These are phyloP conservation scores for Colletotrichum cereale DNA, from an alignment of 2,329 filamentous ascomycete species.

Conservation along the genomic window DNA sequence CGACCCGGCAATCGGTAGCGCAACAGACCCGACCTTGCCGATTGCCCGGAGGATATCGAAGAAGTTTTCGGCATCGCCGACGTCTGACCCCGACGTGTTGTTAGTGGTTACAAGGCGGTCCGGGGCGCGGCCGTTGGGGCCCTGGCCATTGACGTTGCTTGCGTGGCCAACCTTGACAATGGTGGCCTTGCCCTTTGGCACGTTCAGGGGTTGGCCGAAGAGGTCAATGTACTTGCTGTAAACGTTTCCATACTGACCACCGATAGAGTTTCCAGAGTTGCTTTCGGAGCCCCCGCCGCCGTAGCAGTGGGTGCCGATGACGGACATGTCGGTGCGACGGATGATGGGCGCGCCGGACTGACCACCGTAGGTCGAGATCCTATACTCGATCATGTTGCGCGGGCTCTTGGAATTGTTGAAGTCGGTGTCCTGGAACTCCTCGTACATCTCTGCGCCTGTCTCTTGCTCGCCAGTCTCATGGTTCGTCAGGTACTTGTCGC, in stretches of 20 bases:
- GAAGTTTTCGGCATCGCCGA: constrained; percentile 4
- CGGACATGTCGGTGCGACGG: constrained; percentile 23
- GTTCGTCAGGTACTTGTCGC: constrained; percentile 43
- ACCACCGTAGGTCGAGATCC: constrained; percentile 47
- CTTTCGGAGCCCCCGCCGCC: constrained; percentile 41
- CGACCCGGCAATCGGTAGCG: background rate
- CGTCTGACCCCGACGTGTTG: background rate
- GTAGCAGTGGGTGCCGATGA: constrained; percentile 48
- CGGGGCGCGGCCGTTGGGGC: background rate
- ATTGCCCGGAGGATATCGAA: background rate
- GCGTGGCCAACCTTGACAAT: no score
- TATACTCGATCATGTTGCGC: constrained; percentile 48
- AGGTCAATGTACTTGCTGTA: no score
- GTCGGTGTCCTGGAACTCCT: constrained; percentile 43
- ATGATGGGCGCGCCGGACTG: constrained; percentile 48
- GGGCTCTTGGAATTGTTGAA: constrained; percentile 43
- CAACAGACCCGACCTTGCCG: background rate
- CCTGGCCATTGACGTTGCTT: background rate
- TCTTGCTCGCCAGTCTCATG: constrained; percentile 37
- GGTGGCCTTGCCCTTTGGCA: no score
- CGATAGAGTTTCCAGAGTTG: constrained; percentile 47
- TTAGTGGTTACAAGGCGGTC: background rate
- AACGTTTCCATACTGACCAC: constrained; percentile 40
- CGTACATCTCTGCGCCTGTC: constrained; percentile 51
- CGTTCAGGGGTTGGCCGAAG: no score